A percentile compares a stretch with the other conserved stretches of the same genome.
phyloP scores from a whole-genome alignment of 192 early-diverging fungal genomes.

The Coemansia sp. region DNA sequence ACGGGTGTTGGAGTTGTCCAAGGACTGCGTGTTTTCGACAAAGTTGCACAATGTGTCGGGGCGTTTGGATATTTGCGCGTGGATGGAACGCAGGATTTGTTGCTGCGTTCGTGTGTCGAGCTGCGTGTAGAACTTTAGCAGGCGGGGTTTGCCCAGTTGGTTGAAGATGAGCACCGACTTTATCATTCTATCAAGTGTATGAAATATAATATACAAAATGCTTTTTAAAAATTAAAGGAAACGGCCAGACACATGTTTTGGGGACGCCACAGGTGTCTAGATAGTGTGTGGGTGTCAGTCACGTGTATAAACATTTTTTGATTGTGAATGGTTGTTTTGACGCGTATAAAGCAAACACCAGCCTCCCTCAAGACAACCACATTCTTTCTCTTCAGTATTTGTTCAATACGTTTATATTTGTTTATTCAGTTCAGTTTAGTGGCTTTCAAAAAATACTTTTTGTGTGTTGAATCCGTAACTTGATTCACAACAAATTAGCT shows the following conservation, averaged over 20 bases:
- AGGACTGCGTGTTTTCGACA: constrained; percentile 75
- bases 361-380: too few species aligned
- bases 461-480: neutral
- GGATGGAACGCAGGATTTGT: constrained; percentile 85
- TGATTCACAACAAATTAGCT: neutral
- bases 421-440: neutral
- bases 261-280: neutral
- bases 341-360: too few species aligned
- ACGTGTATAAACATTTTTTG: neutral
- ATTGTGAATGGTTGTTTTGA: too few species aligned
- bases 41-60: constrained; percentile 92
- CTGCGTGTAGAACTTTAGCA: constrained; percentile 93
- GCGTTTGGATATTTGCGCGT: constrained; percentile 77
- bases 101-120: constrained; percentile 83
- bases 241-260: neutral
- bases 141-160: constrained; percentile 91
- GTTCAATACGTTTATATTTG: neutral
- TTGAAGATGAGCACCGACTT: constrained; percentile 99
- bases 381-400: neutral
- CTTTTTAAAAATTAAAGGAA: neutral
- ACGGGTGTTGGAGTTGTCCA: constrained; percentile 81
- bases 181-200: constrained; percentile 63
- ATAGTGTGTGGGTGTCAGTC: neutral
- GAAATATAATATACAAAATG: neutral
- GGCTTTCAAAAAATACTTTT: neutral